phyloP scores from a whole-genome alignment of 805 yeast genomes.

The Kregervanrija delftensis region DNA sequence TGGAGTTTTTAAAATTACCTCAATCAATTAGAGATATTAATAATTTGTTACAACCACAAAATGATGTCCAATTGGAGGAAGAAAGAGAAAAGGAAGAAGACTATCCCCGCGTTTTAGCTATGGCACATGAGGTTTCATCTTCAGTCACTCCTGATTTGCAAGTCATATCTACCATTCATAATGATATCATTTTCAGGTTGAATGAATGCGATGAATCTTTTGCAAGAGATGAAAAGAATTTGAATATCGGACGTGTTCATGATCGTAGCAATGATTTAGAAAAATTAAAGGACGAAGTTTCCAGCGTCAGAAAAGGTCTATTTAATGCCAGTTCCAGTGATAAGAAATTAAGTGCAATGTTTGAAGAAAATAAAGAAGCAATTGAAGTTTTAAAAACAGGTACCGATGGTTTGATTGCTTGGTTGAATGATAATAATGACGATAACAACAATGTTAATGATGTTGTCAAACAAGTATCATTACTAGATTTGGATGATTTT shows the following conservation, averaged over 20 bases:
- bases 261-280: slow-evolving; percentile 2
- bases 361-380: slow-evolving; percentile 36
- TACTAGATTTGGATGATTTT: slow-evolving; percentile 64
- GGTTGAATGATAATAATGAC: slow-evolving; percentile 14
- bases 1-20: slow-evolving; percentile 78
- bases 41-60: slow-evolving; percentile 14
- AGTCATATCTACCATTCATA: slow-evolving; percentile 1
- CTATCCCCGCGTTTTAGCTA: slow-evolving; percentile 33
- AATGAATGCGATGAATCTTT: slow-evolving; percentile 5
- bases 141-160: background rate
- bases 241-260: slow-evolving; percentile 7
- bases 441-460: background rate
- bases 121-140: slow-evolving; percentile 28
- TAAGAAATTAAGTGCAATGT: slow-evolving; percentile 40
- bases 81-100: slow-evolving; percentile 25
- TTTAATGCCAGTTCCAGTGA: slow-evolving; percentile 59
- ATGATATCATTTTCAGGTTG: background rate
- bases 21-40: slow-evolving; percentile 51
- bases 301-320: slow-evolving; percentile 51
- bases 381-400: slow-evolving; percentile 40
- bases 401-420: slow-evolving; percentile 31
- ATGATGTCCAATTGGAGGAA: slow-evolving; percentile 8
- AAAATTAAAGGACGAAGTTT: slow-evolving; percentile 43
- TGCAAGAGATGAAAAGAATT: slow-evolving; percentile 31
- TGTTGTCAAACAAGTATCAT: slow-evolving; percentile 27